phyloP scores from a whole-genome alignment of 2,329 filamentous ascomycete species.

The Rhinocladiella mackenziei region DNA sequence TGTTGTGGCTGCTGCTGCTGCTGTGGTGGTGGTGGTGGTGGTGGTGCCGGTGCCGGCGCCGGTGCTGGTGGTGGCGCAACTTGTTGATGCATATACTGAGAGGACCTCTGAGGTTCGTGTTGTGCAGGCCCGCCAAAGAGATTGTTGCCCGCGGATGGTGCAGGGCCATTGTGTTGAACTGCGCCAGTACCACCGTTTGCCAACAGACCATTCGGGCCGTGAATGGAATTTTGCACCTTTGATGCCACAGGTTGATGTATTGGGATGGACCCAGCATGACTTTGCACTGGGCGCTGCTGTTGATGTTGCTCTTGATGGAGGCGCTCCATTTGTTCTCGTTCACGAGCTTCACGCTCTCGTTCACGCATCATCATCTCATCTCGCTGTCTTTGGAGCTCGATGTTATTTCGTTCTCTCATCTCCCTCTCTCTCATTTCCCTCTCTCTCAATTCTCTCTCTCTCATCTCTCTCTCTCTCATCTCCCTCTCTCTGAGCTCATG shows the following conservation, averaged over 20 bases:
- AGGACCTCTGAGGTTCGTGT: slow-evolving; percentile 54
- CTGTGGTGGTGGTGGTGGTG: slow-evolving; percentile 49
- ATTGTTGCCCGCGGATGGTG: slow-evolving; percentile 56
- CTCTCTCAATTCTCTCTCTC: slow-evolving; percentile 58
- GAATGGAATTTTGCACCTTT: slow-evolving; percentile 73
- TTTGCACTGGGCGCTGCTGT: slow-evolving; percentile 74
- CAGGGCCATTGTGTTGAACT: slow-evolving; percentile 51
- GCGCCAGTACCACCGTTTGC: slow-evolving; percentile 62
- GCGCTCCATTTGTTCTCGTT: slow-evolving; percentile 54
- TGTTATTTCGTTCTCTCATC: slow-evolving; percentile 33
- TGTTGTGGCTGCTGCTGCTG: slow-evolving; percentile 51
- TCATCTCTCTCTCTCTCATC: slow-evolving; percentile 45
- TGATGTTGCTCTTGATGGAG: slow-evolving; percentile 58
- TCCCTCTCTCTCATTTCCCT: slow-evolving; percentile 50
- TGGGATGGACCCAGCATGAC: slow-evolving; percentile 79
- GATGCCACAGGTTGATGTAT: slow-evolving; percentile 92
- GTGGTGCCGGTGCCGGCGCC: slow-evolving; percentile 48
- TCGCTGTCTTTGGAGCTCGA: slow-evolving; percentile 41
- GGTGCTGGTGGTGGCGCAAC: slow-evolving; percentile 47
- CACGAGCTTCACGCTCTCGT: slow-evolving; percentile 51
- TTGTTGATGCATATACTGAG: slow-evolving; percentile 58
- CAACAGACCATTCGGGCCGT: slow-evolving; percentile 85
- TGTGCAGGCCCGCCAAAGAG: slow-evolving; percentile 45
- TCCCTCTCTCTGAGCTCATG: slow-evolving; percentile 50
- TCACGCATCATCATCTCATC: slow-evolving; percentile 58